Conservation (phyloP, 495 filamentous ascomycete species). For the Daldinia caldariorum region DNA sequence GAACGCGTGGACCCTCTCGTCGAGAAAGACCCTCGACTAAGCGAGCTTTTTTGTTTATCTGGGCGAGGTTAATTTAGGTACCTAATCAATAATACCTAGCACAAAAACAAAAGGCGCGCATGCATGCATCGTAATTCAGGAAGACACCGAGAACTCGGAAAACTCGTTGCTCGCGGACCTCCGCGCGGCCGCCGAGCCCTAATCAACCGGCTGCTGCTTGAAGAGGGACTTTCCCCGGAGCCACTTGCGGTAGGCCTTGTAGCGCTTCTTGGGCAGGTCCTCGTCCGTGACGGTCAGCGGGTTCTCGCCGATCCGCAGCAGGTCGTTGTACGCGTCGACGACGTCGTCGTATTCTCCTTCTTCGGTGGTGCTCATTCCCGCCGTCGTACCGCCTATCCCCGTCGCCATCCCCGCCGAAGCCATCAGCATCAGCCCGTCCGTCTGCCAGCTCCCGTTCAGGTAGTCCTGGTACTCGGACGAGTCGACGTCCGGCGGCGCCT, state of each 20-base stretch:
- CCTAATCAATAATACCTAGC: no score
- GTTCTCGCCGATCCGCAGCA: conserved; percentile 78
- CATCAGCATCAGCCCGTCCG: conserved; percentile 46
- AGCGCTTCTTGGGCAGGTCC: conserved; percentile 88
- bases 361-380: no score
- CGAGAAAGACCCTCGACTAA: conserved; percentile 55
- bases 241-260: conserved; percentile 96
- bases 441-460: conserved; percentile 65
- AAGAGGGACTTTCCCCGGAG: conserved; percentile 90
- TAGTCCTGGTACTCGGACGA: conserved; percentile 77
- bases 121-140: no score
- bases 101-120: no score
- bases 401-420: not conserved
- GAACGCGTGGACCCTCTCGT: conserved; percentile 51
- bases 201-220: conserved; percentile 83
- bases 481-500: conserved; percentile 63
- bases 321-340: conserved; percentile 75
- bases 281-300: conserved; percentile 87
- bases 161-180: conserved; percentile 18
- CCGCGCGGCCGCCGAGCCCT: conserved; percentile 43
- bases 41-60: conserved; percentile 51
- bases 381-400: no score
- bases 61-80: no score
- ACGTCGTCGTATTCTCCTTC: conserved; percentile 71
- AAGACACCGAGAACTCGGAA: conserved; percentile 15